A percentile compares a stretch with the other conserved stretches of the same genome.
Conservation (phyloP, 2,329 filamentous ascomycete genomes). For the Xylariomycetidae sp. region DNA sequence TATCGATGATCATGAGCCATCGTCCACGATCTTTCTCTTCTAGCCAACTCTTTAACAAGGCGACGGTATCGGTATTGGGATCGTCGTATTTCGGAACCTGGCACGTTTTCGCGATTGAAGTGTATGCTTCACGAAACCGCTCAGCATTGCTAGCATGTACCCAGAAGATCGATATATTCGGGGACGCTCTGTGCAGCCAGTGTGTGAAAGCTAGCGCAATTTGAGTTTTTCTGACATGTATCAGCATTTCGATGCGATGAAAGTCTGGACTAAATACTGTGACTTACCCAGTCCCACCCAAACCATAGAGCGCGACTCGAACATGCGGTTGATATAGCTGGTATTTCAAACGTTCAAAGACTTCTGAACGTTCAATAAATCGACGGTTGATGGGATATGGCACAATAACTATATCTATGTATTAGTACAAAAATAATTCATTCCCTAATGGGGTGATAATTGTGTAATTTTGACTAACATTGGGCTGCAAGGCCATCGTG, state of each 20-base stretch:
- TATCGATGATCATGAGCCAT: slow-evolving; percentile 16
- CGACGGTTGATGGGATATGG: neutral
- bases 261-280: too few relatives aligned
- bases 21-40: slow-evolving; percentile 11
- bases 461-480: too few relatives aligned
- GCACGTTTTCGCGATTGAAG: slow-evolving; percentile 21
- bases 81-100: slow-evolving; percentile 16
- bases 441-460: too few relatives aligned
- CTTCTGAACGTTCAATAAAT: neutral
- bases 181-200: slow-evolving; percentile 12
- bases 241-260: slow-evolving; percentile 9
- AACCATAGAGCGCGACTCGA: slow-evolving; percentile 14
- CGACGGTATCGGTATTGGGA: slow-evolving; percentile 16
- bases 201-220: slow-evolving; percentile 26
- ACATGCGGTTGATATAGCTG: slow-evolving; percentile 2
- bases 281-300: slow-evolving; percentile 23
- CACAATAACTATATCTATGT: neutral
- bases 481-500: too few relatives aligned
- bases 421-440: too few relatives aligned
- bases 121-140: slow-evolving; percentile 23
- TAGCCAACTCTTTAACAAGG: slow-evolving; percentile 24
- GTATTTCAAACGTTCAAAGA: neutral
- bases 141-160: slow-evolving; percentile 27
- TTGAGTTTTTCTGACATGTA: slow-evolving; percentile 25
- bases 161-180: slow-evolving; percentile 28